Evolutionary conservation across 2,329 filamentous ascomycete genomes (phyloP), one percentile per base, ranked within the genome.

Genomic region (Ploettnerulaceae sp.): DNA sequence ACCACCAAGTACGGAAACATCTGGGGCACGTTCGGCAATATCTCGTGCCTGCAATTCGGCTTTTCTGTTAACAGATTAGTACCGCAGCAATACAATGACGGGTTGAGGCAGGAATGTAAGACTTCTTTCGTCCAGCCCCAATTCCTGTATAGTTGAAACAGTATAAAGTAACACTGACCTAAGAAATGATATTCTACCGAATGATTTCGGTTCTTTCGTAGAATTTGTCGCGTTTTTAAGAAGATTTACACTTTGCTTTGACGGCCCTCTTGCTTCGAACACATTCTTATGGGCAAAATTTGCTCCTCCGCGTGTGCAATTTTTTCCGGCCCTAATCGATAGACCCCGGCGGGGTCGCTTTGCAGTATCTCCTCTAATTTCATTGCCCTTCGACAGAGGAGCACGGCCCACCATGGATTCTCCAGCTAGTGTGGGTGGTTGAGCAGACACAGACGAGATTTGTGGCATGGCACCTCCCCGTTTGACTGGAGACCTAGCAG

Each of bases 11-110:
- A 53, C 57, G 6, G 64, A 64, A 26, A 67, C 51, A 45, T 68
- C 64, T 2, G 67, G 59, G 2, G 70, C 67, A 17, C 51, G 50
- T 22, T 77, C 75, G 34, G 69, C 69, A 43, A 65, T 68, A 15
- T 71, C 69, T 21, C 72, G 70, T 5, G 63, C 66, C 31, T 61
- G 60, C 24, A 73, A 64, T 47, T 73, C 64, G 2, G 71, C 66
- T 15, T 70, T 61, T 25, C 72, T 33, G n/a, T n/a, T n/a, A n/a
- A n/a, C n/a, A n/a, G n/a, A n/a, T n/a, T n/a, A n/a, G n/a, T n/a
- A n/a, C n/a, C n/a, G n/a, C n/a, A n/a, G n/a, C n/a, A n/a, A n/a
- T n/a, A n/a, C n/a, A n/a, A n/a, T n/a, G n/a, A n/a, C n/a, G n/a
- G n/a, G n/a, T n/a, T n/a, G n/a, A n/a, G n/a, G n/a, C n/a, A n/a